Conservation (phyloP, 805 yeast genomes). For the Cyberlindnera samutprakarnensis region DNA sequence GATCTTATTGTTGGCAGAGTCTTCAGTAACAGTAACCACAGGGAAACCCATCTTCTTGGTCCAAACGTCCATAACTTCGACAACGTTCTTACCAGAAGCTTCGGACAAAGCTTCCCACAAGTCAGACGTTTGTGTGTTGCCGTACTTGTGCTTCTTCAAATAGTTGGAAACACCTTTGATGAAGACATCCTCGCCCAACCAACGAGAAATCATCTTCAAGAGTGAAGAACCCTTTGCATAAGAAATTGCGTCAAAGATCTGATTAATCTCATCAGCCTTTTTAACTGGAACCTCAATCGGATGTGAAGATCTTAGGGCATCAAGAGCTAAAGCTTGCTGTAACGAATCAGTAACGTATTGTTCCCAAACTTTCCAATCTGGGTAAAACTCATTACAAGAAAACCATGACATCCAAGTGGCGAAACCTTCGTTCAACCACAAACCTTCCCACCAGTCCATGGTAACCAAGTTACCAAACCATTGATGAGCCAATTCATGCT, state of each 20-base stretch:
- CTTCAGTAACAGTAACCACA: conserved; percentile 57
- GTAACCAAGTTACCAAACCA: conserved; percentile 90
- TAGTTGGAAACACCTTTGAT: conserved; percentile 75
- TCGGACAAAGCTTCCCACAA: conserved; percentile 68
- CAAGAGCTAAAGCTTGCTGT: conserved; percentile 68
- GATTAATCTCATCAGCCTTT: conserved; percentile 73
- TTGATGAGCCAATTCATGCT: conserved; percentile 87
- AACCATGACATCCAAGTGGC: conserved; percentile 92
- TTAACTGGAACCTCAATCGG: conserved; percentile 81
- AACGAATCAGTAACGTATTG: conserved; percentile 71
- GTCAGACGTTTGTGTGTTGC: conserved; percentile 70
- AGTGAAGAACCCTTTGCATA: conserved; percentile 76
- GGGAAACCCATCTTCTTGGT: conserved; percentile 76
- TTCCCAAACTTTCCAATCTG: conserved; percentile 87
- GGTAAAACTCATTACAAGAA: conserved; percentile 67
- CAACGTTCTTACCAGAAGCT: conserved; percentile 68
- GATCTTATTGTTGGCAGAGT: conserved; percentile 33
- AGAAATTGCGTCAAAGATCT: conserved; percentile 79
- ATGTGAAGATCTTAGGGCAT: conserved; percentile 75
- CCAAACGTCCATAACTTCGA: conserved; percentile 72
- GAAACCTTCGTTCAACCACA: conserved; percentile 85
- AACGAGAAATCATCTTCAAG: conserved; percentile 70
- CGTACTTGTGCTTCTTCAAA: conserved; percentile 67
- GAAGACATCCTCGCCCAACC: conserved; percentile 73
- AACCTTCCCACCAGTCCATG: conserved; percentile 90